A percentile compares a stretch with the other conserved stretches of the same genome.
phyloP scores from a whole-genome alignment of 2,329 filamentous ascomycete genomes.

The Furcasterigmium furcatum region DNA sequence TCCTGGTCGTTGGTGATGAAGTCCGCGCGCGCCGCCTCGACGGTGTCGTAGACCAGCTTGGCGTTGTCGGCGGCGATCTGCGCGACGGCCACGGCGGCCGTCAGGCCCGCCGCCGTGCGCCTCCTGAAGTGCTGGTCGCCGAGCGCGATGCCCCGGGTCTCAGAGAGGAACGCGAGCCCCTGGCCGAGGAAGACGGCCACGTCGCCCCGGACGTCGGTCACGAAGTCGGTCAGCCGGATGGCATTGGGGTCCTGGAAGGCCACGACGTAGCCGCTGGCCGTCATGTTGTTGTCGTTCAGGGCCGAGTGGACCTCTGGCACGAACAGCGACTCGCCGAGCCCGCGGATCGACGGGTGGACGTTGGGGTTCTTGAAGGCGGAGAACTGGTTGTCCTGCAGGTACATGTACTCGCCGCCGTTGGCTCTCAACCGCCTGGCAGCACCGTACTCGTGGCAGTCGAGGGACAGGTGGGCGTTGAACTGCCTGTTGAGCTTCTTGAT shows the following conservation, averaged over 20 bases:
- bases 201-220: background rate
- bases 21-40: slow-evolving; percentile 18
- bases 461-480: slow-evolving; percentile 23
- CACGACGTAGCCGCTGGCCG: slow-evolving; percentile 4
- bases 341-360: slow-evolving; percentile 5
- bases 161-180: slow-evolving; percentile 22
- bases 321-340: slow-evolving; percentile 8
- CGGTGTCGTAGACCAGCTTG: slow-evolving; percentile 16
- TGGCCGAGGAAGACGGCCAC: slow-evolving; percentile 22
- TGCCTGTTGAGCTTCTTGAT: slow-evolving; percentile 22
- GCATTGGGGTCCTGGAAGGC: slow-evolving; percentile 1
- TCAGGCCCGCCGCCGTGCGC: slow-evolving; percentile 20
- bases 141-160: slow-evolving; percentile 25
- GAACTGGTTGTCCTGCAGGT: slow-evolving; percentile 6
- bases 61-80: slow-evolving; percentile 24
- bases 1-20: slow-evolving; percentile 22
- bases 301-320: slow-evolving; percentile 1
- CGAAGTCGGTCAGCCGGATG: background rate
- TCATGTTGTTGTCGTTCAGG: slow-evolving; percentile 2
- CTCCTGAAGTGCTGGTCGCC: slow-evolving; percentile 25
- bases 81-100: slow-evolving; percentile 20
- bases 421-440: slow-evolving; percentile 5
- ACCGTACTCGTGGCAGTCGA: slow-evolving; percentile 28
- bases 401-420: background rate
- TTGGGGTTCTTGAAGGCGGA: slow-evolving; percentile 9